Percentiles rank a stretch among this genome's conserved stretches.
Conservation (phyloP, 2,329 filamentous ascomycete species). For the Colletotrichum lupini region DNA sequence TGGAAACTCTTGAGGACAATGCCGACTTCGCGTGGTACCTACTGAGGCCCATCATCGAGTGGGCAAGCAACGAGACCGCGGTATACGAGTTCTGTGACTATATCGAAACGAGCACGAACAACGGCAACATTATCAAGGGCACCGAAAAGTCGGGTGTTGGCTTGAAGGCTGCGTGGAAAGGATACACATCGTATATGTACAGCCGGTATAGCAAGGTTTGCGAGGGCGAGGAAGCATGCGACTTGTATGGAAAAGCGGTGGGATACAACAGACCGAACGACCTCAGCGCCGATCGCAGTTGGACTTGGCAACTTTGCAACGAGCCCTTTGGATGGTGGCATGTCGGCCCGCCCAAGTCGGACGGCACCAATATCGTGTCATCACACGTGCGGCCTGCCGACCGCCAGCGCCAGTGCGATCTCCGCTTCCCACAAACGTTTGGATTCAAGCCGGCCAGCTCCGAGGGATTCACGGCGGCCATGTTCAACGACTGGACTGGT, state of each 20-base stretch:
- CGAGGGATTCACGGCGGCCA: slow-evolving; percentile 23
- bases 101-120: slow-evolving; percentile 12
- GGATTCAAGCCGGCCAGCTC: slow-evolving; percentile 17
- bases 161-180: slow-evolving; percentile 9
- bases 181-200: background rate
- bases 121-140: background rate
- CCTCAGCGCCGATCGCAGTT: slow-evolving; percentile 1
- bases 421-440: slow-evolving; percentile 14
- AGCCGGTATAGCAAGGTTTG: background rate
- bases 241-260: background rate
- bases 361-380: slow-evolving; percentile 29
- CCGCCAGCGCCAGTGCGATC: slow-evolving; percentile 5
- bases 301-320: slow-evolving; percentile 33
- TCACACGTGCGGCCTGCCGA: slow-evolving; percentile 6
- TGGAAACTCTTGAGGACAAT: slow-evolving; percentile 12
- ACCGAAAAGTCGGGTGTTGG: background rate
- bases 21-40: slow-evolving; percentile 20
- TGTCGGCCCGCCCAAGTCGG: slow-evolving; percentile 14
- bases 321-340: slow-evolving; percentile 32
- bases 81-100: slow-evolving; percentile 21
- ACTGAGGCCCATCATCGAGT: slow-evolving; percentile 16
- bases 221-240: background rate
- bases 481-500: slow-evolving; percentile 28
- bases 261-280: background rate
- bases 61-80: background rate